These are phyloP conservation scores for Pterulicium gracile DNA, from an alignment of 1,284 basidiomycete genomes.

Conservation along the genomic window DNA sequence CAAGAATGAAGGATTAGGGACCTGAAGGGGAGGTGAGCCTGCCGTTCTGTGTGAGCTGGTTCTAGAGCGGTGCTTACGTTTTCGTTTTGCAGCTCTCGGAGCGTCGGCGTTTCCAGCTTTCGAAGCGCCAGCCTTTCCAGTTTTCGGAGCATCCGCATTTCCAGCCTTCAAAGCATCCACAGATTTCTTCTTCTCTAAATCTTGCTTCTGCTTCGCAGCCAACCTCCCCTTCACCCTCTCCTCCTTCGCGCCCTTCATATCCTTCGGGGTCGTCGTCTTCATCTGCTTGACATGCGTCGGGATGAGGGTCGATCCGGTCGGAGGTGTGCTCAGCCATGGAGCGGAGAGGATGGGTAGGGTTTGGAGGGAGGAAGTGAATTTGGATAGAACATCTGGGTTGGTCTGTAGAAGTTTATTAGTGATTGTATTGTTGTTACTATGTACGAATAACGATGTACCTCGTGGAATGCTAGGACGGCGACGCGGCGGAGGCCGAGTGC, in stretches of 20 bases:
- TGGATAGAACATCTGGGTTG: constrained; percentile 25
- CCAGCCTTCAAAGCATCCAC: constrained; percentile 4
- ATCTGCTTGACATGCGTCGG: constrained; percentile 82
- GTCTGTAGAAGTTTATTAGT: constrained; percentile 18
- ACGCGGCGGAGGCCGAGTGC: constrained; percentile 59
- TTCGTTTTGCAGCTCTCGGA: too few relatives aligned
- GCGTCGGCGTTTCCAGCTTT: too few relatives aligned
- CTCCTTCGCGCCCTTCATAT: constrained; percentile 66
- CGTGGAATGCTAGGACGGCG: constrained; percentile 55
- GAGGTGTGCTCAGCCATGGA: constrained; percentile 42
- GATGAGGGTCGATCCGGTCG: constrained; percentile 37
- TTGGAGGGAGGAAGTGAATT: constrained; percentile 29
- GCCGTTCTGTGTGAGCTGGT: too few relatives aligned
- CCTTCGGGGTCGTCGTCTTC: constrained; percentile 70
- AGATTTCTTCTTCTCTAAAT: constrained; percentile 2
- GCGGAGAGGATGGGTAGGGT: constrained; percentile 43
- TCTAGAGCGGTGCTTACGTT: too few relatives aligned
- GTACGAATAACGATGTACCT: constrained; percentile 15
- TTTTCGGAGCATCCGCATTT: too few relatives aligned
- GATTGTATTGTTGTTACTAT: constrained; percentile 7
- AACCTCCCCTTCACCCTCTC: constrained; percentile 43
- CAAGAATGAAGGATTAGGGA: too few relatives aligned
- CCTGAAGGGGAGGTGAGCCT: too few relatives aligned
- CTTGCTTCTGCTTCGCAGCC: constrained; percentile 29
- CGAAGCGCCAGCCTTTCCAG: too few relatives aligned